Conservation (phyloP, 2,329 filamentous ascomycete species). For the Chrysoporthe puriensis region DNA sequence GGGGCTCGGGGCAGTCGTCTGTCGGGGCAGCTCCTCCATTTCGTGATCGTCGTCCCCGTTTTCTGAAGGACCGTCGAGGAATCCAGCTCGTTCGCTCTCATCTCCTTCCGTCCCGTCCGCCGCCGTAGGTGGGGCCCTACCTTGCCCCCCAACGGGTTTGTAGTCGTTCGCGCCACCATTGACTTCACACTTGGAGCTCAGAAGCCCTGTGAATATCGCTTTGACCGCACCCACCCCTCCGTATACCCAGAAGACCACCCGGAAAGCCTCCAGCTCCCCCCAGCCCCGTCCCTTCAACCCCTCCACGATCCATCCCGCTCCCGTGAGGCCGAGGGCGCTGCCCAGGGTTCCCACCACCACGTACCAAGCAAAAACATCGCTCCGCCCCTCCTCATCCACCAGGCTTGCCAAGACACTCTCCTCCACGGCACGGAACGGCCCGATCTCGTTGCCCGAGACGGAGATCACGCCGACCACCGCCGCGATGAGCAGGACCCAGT, state of each 20-base stretch:
- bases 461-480: conserved; percentile 66
- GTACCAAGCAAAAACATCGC: conserved; percentile 67
- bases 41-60: not conserved
- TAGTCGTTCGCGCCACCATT: conserved; percentile 39
- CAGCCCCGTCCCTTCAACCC: conserved; percentile 50
- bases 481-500: conserved; percentile 61
- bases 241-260: conserved; percentile 61
- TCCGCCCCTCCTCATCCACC: conserved; percentile 47
- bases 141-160: conserved; percentile 41
- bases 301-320: conserved; percentile 63
- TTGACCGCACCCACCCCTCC: conserved; percentile 61
- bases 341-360: conserved; percentile 62
- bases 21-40: not conserved
- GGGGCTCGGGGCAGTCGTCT: not conserved
- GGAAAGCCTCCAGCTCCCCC: conserved; percentile 52
- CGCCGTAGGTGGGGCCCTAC: not conserved
- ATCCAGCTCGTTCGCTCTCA: conserved; percentile 26
- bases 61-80: conserved; percentile 6
- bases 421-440: conserved; percentile 65
- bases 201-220: conserved; percentile 51
- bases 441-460: conserved; percentile 65
- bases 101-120: conserved; percentile 39
- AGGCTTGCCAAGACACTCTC: conserved; percentile 64
- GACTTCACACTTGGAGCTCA: conserved; percentile 40
- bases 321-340: conserved; percentile 61